These are phyloP conservation scores for Entrophospora sp. DNA, from an alignment of 192 early-diverging fungal genomes.

Conservation along the genomic window DNA sequence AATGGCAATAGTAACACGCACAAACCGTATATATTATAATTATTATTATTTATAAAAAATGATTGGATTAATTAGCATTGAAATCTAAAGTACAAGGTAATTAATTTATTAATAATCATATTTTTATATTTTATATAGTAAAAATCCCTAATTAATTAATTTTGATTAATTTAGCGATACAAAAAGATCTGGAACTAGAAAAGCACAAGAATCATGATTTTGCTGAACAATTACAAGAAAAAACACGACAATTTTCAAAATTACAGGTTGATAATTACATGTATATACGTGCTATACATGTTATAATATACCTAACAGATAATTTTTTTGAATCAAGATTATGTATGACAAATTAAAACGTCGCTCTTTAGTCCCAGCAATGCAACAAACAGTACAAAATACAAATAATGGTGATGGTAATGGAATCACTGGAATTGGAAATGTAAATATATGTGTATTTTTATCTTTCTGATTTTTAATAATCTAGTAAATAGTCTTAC, in stretches of 20 bases:
- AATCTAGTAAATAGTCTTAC: too few species aligned
- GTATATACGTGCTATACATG: too few species aligned
- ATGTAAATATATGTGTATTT: background rate
- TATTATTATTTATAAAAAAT: background rate
- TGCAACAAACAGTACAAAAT: conserved; percentile 15
- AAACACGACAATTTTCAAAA: conserved; percentile 14
- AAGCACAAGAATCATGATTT: conserved; percentile 17
- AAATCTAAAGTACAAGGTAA: conserved; percentile 2
- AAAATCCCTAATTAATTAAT: background rate
- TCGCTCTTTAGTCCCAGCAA: conserved; percentile 14
- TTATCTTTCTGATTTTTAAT: background rate
- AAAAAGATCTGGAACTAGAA: conserved; percentile 18
- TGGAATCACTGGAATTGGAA: background rate
- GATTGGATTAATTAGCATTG: conserved; percentile 9
- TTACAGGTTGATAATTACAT: conserved; percentile 6
- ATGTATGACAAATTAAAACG: conserved; percentile 21
- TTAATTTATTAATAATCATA: background rate
- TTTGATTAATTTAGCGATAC: conserved; percentile 7
- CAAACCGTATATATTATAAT: too few species aligned
- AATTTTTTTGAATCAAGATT: background rate
- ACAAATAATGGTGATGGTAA: background rate
- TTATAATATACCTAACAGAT: background rate
- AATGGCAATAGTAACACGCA: too few species aligned
- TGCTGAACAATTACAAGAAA: conserved; percentile 16
- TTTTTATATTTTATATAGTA: background rate